phyloP scores from a whole-genome alignment of 306 rosid species.

The Trifolium subterraneum region DNA sequence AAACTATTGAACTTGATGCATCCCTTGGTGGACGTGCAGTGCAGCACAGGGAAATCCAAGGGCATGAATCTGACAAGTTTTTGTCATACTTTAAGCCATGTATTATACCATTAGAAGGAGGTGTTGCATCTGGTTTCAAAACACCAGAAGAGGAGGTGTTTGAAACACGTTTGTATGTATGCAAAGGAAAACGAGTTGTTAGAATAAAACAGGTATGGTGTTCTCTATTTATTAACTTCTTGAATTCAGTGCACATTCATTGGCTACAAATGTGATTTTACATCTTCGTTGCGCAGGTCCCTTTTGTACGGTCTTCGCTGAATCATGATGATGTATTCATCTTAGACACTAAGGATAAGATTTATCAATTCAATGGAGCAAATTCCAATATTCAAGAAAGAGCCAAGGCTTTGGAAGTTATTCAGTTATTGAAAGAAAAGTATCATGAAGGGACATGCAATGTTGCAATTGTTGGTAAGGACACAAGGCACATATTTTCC shows the following conservation, averaged over 20 bases:
- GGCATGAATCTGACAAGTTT: conserved; percentile 96
- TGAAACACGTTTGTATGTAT: conserved; percentile 80
- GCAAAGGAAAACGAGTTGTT: conserved; percentile 99
- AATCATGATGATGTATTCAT: conserved; percentile 98
- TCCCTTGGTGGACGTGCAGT: conserved; percentile 98
- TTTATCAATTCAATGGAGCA: conserved; percentile 97
- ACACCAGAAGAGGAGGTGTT: conserved; percentile 82
- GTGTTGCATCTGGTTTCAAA: conserved; percentile 84
- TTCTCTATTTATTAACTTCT: conserved; percentile 36
- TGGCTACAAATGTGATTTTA: conserved; percentile 40
- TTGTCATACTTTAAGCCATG: conserved; percentile 98
- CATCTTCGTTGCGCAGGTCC: conserved; percentile 67
- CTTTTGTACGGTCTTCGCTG: conserved; percentile 93
- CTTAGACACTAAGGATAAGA: conserved; percentile 81
- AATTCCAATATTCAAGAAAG: conserved; percentile 98
- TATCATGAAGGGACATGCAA: conserved; percentile 85
- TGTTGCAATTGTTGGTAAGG: conserved; percentile 98
- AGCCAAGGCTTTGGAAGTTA: conserved; percentile 96
- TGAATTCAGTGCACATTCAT: conserved; percentile 42
- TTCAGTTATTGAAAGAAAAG: conserved; percentile 92
- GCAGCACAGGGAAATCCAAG: conserved; percentile 94
- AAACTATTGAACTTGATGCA: conserved; percentile 91
- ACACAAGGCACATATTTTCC: conserved; percentile 43
- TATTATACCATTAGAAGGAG: conserved; percentile 96
- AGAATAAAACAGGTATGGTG: conserved; percentile 89